Base-by-base conservation (phyloP, 257 asterid genomes). In the Scutellaria baicalensis region DNA sequence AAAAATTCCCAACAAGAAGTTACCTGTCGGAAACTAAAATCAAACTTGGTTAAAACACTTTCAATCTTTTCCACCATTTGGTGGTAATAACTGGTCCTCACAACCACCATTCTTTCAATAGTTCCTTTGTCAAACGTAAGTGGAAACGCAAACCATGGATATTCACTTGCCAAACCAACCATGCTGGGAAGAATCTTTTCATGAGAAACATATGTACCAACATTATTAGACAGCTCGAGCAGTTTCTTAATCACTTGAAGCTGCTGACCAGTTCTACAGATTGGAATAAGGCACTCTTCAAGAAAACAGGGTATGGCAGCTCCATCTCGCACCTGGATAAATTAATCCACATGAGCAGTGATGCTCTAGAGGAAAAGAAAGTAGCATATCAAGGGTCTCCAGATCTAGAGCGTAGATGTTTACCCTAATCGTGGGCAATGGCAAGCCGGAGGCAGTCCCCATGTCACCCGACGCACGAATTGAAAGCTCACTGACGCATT, bases 191-290 rank as follows among this genome's bases (percentile, higher is more conserved):
- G 95, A 67, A 94, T 78, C 68, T 85, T 89, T 73, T 80, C 86
- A 17, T 68, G 82, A 72, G 82, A 42, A 61, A 82, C 79, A 70
- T 73, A 83, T 64, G 91, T 58, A 49, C 84, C 87, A 68, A 71
- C 79, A 80, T 60, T 73, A 69, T 77, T 77, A 60, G 89, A 89
- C 66, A 88, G 74, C 79, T 94, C 97, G 33, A 91, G 87, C 86
- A 94, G 79, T 80, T 89, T 87, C 84, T 79, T 77, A 68, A 94
- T 77, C 74, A 91, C 91, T 89, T 91, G 99, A 78, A 91, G 96
- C 84, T 94, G 99, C 82, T 89, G 97, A 71, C 99, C 99, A 77
- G 96, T 90, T 88, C 97, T 86, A 65, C 93, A 85, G 56, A 94
- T 89, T 49, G 92, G 95, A 79, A 78, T 77, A 64, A 83, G 79